These are phyloP conservation scores for Gomphus sp. DNA, from an alignment of 1,284 basidiomycete genomes.

Conservation along the genomic window DNA sequence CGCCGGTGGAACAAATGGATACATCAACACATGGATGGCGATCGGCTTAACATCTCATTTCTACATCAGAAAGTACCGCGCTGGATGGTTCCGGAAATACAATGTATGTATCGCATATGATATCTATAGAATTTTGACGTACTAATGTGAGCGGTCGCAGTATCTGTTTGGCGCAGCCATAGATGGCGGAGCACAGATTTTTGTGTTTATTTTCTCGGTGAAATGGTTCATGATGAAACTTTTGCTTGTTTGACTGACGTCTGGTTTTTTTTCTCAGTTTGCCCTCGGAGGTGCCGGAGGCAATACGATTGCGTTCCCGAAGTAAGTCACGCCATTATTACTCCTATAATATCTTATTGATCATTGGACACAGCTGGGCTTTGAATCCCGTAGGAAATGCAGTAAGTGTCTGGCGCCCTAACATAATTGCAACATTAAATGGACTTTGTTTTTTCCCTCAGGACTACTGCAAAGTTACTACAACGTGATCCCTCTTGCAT, in stretches of 20 bases:
- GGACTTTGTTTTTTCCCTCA: not conserved
- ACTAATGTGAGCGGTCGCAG: not conserved
- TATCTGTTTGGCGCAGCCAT: conserved; percentile 9
- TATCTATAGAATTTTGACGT: not conserved
- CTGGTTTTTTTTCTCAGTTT: not conserved
- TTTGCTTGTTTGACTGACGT: not conserved
- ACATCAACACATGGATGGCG: conserved; percentile 10
- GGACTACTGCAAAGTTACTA: conserved; percentile 8
- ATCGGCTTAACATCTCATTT: conserved; percentile 10
- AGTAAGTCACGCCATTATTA: not conserved
- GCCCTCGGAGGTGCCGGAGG: conserved; percentile 7
- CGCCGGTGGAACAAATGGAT: conserved; percentile 9
- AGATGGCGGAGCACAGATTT: conserved; percentile 8
- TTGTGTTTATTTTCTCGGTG: conserved; percentile 10
- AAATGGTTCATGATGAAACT: not conserved
- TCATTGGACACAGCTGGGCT: conserved; percentile 2
- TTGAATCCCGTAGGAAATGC: conserved; percentile 5
- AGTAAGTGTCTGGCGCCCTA: not conserved
- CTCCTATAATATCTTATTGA: not conserved
- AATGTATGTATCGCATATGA: not conserved
- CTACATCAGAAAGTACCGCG: conserved; percentile 7
- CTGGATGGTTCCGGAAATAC: conserved; percentile 9
- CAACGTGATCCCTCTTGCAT: too few species aligned
- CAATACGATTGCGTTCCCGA: conserved; percentile 2
- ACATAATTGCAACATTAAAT: too few species aligned